Conservation (phyloP, 2,329 filamentous ascomycete genomes). For the Trichoderma sp. region DNA sequence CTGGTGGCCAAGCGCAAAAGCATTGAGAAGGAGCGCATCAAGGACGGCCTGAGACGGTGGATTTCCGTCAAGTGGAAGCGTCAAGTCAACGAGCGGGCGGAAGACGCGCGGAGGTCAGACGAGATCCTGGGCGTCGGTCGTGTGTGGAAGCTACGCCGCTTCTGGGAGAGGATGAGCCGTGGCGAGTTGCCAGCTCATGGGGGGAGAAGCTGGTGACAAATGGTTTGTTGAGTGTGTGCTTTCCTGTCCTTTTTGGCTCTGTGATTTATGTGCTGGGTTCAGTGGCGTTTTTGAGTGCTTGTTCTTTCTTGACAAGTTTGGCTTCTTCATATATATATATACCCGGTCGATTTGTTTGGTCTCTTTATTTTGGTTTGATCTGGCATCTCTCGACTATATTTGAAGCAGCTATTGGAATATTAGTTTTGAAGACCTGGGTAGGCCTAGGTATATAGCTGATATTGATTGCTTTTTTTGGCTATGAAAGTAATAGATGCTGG, state of each 20-base stretch:
- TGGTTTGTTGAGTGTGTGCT: neutral
- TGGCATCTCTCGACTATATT: neutral
- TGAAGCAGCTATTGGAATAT: neutral
- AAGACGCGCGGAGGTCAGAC: conserved; percentile 49
- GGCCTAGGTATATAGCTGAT: neutral
- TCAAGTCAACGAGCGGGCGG: conserved; percentile 52
- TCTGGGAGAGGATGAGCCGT: conserved; percentile 64
- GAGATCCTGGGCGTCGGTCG: conserved; percentile 55
- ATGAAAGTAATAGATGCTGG: neutral
- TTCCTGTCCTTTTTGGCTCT: neutral
- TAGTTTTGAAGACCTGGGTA: neutral
- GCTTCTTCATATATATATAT: neutral
- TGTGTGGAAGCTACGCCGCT: conserved; percentile 63
- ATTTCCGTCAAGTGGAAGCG: conserved; percentile 60
- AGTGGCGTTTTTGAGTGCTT: neutral
- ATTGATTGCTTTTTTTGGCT: neutral
- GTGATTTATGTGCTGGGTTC: neutral
- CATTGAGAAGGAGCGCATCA: conserved; percentile 67
- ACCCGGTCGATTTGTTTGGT: neutral
- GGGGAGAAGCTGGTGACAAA: neutral
- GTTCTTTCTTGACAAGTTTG: neutral
- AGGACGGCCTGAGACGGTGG: conserved; percentile 66
- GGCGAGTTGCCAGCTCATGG: conserved; percentile 34
- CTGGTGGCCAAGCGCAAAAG: conserved; percentile 63
- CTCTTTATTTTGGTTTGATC: neutral